Conservation (phyloP, 2,329 filamentous ascomycete genomes). For the Scorias spongiosa region DNA sequence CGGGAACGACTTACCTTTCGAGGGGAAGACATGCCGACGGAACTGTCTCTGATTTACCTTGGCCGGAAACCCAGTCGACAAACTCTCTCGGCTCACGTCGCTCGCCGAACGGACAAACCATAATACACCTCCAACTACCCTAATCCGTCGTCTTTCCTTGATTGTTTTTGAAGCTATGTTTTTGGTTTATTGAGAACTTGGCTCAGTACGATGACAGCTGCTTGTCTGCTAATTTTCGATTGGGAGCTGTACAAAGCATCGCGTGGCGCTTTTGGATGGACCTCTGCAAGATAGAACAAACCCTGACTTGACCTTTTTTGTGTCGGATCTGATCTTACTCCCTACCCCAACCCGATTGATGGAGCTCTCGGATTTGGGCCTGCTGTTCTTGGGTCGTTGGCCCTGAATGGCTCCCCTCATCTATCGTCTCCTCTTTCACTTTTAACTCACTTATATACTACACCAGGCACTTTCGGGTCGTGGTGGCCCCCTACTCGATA, state of each 20-base stretch:
- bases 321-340: neutral
- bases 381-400: neutral
- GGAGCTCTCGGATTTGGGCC: neutral
- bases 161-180: neutral
- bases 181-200: neutral
- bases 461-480: neutral
- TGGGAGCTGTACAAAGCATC: neutral
- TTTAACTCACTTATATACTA: neutral
- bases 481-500: neutral
- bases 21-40: neutral
- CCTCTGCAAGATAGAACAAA: neutral
- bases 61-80: neutral
- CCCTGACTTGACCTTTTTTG: neutral
- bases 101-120: too few relatives aligned
- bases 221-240: neutral
- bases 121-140: too few relatives aligned
- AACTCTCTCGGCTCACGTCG: too few relatives aligned
- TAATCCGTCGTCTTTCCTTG: neutral
- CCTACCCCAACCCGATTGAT: neutral
- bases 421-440: neutral
- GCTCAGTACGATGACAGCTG: too few relatives aligned
- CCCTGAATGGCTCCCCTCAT: neutral
- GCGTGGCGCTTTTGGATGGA: neutral
- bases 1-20: neutral
- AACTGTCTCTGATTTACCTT: neutral